Evolutionary conservation across 768 basidiomycete genomes (phyloP), one percentile per base, ranked within the genome.

Genomic region (Rossbeevera mucosa): DNA sequence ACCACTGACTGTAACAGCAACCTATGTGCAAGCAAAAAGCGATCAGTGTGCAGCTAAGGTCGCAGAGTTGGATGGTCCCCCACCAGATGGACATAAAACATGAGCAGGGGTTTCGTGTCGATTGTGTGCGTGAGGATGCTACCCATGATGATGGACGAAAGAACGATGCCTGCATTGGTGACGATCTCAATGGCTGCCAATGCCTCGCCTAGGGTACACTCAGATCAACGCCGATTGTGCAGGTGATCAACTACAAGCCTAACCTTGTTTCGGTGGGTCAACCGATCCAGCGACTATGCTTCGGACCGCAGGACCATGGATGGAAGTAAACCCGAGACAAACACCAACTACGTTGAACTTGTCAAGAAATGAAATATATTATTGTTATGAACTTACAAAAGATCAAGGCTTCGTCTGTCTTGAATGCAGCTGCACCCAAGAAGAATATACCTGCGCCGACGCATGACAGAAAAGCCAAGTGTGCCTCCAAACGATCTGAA

Each of bases 91-190:
- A 66, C 44, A 30, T 66, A 53, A 51, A 66, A 66, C 25, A 62
- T 8, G 44, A 66, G 36, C 21, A 66, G 9, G 26, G 65, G 65
- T 7, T 14, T 13, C 0, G 50, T 57, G n/a, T 33, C 42, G 22
- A 66, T 64, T 8, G 67, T 62, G 30, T 55, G 50, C 11, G 63
- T 60, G 22, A 69, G 42, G 29, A 69, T 58, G 36, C 64, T 44
- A 7, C 67, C 67, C 64, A 70, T 66, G 41, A 71, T 48, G 47
- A 70, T 25, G 2, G 67, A 65, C 4, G 69, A 68, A 21, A 69
- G 52, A 3, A 59, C 14, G 4, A 7, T 14, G 25, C 61, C 69
- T 3, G 59, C 51, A 12, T 54, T 56, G 6, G 52, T 20, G 2
- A 70, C 59, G 55, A 70, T 69, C 20, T 61, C 61, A 29, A 69